These are phyloP conservation scores for Talaromyces islandicus DNA, from an alignment of 2,329 filamentous ascomycete genomes.

Conservation along the genomic window DNA sequence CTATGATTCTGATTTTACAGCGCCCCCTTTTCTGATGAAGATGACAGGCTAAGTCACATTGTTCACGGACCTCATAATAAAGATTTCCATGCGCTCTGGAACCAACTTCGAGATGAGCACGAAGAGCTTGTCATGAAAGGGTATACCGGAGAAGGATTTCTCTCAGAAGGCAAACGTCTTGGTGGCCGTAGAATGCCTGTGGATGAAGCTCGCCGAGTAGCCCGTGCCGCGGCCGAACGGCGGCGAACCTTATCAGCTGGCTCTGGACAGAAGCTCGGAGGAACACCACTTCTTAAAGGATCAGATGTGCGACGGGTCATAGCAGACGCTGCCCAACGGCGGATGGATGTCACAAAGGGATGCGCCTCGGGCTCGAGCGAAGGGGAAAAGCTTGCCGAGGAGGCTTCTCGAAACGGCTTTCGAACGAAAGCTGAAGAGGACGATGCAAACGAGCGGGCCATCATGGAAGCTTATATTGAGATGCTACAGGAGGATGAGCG, in stretches of 20 bases:
- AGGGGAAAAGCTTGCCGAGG: conserved; percentile 59
- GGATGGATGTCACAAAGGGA: conserved; percentile 61
- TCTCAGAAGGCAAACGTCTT: conserved; percentile 67
- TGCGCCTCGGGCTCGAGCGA: conserved; percentile 68
- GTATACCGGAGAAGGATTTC: conserved; percentile 85
- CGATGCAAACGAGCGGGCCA: conserved; percentile 79
- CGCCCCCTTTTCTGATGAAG: neutral
- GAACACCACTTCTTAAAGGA: conserved; percentile 50
- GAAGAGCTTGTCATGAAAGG: conserved; percentile 70
- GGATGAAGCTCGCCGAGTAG: conserved; percentile 68
- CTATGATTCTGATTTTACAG: neutral
- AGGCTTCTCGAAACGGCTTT: conserved; percentile 68
- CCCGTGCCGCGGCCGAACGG: conserved; percentile 68
- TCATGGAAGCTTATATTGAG: conserved; percentile 79
- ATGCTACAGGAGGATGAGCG: conserved; percentile 73
- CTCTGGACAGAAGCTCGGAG: conserved; percentile 68
- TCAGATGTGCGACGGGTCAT: conserved; percentile 68
- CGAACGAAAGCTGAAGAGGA: conserved; percentile 81
- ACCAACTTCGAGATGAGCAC: conserved; percentile 81
- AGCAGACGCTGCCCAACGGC: conserved; percentile 63
- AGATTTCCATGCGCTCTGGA: conserved; percentile 80
- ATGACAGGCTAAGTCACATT: conserved; percentile 66
- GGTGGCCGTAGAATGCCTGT: conserved; percentile 62
- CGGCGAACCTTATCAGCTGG: conserved; percentile 53
- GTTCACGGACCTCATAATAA: conserved; percentile 75